phyloP scores from a whole-genome alignment of 2,329 filamentous ascomycete genomes.

The Pseudocercospora vitis region DNA sequence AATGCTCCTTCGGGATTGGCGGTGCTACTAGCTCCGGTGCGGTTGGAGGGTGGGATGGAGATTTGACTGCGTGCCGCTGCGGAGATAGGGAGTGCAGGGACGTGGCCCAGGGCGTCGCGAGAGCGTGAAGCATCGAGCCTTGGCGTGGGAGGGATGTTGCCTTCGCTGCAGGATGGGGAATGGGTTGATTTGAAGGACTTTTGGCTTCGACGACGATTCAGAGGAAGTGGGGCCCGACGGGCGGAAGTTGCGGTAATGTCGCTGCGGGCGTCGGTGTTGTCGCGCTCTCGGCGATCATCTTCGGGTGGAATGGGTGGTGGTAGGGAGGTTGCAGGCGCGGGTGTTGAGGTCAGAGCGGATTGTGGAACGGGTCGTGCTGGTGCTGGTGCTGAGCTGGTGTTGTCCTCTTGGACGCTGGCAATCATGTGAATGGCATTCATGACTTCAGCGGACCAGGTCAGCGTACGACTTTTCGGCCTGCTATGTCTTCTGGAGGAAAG shows the following conservation, averaged over 20 bases:
- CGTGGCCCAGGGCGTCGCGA: constrained; percentile 10
- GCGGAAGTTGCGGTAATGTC: constrained; percentile 8
- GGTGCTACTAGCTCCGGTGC: constrained; percentile 6
- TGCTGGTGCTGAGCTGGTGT: background rate
- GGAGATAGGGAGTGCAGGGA: constrained; percentile 3
- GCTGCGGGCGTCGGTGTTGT: constrained; percentile 21
- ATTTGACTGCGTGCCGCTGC: constrained; percentile 1
- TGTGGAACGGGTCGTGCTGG: constrained; percentile 17
- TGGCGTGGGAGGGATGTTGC: constrained; percentile 17
- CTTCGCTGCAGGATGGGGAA: constrained; percentile 13
- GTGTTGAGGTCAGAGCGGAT: constrained; percentile 10
- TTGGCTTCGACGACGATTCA: constrained; percentile 34
- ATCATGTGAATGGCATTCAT: constrained; percentile 40
- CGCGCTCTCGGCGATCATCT: constrained; percentile 11
- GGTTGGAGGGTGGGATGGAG: constrained; percentile 2
- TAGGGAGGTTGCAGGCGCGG: constrained; percentile 29
- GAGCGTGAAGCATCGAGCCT: background rate
- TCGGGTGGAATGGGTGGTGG: constrained; percentile 20
- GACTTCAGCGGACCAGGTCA: constrained; percentile 13
- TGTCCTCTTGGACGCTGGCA: constrained; percentile 37
- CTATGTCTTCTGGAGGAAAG: constrained; percentile 13
- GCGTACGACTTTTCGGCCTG: constrained; percentile 1
- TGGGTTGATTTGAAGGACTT: constrained; percentile 26
- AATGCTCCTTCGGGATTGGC: constrained; percentile 18
- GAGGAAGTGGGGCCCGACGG: constrained; percentile 35